Percentiles rank a stretch among this genome's conserved stretches.
Evolutionary conservation across 352 stramenopile genomes (phyloP).

Genomic region (Vaucheria bursata): DNA sequence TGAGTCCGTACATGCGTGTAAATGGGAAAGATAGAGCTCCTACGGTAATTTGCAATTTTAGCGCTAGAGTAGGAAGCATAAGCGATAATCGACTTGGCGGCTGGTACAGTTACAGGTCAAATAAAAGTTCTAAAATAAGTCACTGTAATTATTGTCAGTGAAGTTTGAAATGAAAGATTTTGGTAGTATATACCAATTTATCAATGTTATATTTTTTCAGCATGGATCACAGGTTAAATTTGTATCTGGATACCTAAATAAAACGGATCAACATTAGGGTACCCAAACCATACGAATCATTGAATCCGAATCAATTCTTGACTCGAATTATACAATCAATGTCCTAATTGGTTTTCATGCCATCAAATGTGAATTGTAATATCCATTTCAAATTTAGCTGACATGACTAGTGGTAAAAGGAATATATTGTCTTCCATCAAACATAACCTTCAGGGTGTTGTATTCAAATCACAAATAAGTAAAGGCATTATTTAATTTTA

Average conservation of each 20-base stretch:
- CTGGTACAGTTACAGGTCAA: conserved; percentile 71
- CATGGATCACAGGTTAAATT: neutral
- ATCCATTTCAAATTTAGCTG: too few species aligned
- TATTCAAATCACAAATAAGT: too few species aligned
- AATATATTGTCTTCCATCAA: too few species aligned
- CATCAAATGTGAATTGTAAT: too few species aligned
- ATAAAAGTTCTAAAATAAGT: conserved; percentile 51
- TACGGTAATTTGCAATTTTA: conserved; percentile 61
- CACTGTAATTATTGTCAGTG: neutral
- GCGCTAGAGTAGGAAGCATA: conserved; percentile 65
- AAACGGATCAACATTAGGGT: too few species aligned
- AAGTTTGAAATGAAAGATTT: neutral
- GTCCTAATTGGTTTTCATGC: too few species aligned
- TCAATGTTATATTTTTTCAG: neutral
- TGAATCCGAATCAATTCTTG: too few species aligned
- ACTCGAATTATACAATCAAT: too few species aligned
- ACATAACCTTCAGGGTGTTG: too few species aligned
- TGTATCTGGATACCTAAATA: neutral
- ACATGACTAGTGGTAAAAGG: too few species aligned
- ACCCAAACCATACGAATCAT: too few species aligned
- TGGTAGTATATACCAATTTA: neutral
- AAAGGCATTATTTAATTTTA: too few species aligned
- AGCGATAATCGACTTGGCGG: conserved; percentile 65
- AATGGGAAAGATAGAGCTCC: conserved; percentile 11
- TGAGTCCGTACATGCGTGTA: conserved; percentile 8